Percentiles rank a stretch among this genome's conserved stretches.
Evolutionary conservation across 768 basidiomycete species (phyloP).

Genomic region (Royoungia palumana): DNA sequence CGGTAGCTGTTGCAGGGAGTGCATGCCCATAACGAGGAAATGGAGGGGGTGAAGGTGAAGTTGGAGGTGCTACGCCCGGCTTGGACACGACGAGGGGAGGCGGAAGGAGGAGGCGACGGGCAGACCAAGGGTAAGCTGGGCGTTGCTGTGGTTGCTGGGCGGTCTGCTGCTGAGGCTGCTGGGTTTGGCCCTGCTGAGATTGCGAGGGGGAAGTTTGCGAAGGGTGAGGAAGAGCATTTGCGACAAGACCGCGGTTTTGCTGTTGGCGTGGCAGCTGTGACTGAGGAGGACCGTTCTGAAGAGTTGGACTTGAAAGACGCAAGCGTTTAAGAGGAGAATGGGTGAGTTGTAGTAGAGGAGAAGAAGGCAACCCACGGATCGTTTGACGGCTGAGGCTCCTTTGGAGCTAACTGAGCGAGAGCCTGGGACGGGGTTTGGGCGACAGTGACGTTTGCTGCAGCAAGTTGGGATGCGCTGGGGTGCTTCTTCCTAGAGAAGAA

Average conservation of each 20-base stretch:
- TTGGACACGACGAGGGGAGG: conserved; percentile 65
- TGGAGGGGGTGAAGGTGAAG: conserved; percentile 75
- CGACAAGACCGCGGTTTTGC: conserved; percentile 35
- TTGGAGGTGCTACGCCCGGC: conserved; percentile 60
- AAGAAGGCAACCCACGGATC: conserved; percentile 36
- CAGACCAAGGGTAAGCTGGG: conserved; percentile 81
- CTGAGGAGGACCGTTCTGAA: conserved; percentile 25
- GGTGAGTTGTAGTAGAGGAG: background rate
- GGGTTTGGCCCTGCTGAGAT: conserved; percentile 32
- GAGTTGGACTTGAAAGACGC: conserved; percentile 7
- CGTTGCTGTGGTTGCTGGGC: conserved; percentile 40
- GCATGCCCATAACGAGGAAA: conserved; percentile 98
- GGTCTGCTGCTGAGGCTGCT: conserved; percentile 28
- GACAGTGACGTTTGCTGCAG: conserved; percentile 48
- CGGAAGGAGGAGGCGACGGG: conserved; percentile 65
- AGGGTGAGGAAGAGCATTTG: conserved; percentile 27
- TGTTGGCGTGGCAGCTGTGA: conserved; percentile 36
- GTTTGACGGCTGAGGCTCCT: conserved; percentile 27
- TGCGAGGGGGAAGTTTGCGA: conserved; percentile 32
- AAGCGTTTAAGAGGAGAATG: background rate
- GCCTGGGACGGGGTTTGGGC: conserved; percentile 67
- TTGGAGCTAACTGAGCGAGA: conserved; percentile 52
- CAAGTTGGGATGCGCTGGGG: conserved; percentile 45
- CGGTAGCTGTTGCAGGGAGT: conserved; percentile 71
- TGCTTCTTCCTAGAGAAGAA: conserved; percentile 91